Conservation (phyloP, 176 grass and related monocot species). For the Avena sativa region DNA sequence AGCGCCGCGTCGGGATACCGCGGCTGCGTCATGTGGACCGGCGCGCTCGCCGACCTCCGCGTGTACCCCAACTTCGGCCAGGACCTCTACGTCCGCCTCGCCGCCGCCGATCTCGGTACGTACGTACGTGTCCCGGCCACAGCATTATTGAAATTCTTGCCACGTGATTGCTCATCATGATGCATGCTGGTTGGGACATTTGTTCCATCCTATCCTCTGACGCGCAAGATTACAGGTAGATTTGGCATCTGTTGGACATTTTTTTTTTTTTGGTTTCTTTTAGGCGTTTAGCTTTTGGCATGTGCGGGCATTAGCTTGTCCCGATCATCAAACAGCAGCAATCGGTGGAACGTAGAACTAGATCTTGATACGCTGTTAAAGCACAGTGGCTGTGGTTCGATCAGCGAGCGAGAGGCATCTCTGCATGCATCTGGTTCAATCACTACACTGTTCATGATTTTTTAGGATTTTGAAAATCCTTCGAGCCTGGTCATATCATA, state of each 20-base stretch:
- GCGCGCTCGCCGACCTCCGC: constrained; percentile 52
- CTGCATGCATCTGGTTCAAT: background rate
- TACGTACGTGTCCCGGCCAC: background rate
- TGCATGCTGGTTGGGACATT: constrained; percentile 19
- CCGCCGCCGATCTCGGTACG: constrained; percentile 63
- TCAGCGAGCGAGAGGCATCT: background rate
- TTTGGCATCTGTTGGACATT: background rate
- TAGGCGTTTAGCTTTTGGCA: background rate
- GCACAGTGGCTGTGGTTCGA: background rate
- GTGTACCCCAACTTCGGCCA: constrained; percentile 50
- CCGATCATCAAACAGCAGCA: constrained; percentile 9
- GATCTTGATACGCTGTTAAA: background rate
- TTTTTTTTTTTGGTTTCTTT: background rate
- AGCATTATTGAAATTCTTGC: background rate
- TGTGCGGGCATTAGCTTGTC: background rate
- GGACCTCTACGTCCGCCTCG: constrained; percentile 63
- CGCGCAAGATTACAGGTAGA: background rate
- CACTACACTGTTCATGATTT: background rate
- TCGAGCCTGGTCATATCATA: background rate
- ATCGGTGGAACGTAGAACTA: background rate
- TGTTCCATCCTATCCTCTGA: background rate
- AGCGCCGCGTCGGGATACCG: constrained; percentile 37
- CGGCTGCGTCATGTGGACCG: constrained; percentile 71
- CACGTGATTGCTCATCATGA: constrained; percentile 12
- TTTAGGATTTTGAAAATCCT: background rate